Conservation (phyloP, 139 green algal genomes). For the Volvox africanus region DNA sequence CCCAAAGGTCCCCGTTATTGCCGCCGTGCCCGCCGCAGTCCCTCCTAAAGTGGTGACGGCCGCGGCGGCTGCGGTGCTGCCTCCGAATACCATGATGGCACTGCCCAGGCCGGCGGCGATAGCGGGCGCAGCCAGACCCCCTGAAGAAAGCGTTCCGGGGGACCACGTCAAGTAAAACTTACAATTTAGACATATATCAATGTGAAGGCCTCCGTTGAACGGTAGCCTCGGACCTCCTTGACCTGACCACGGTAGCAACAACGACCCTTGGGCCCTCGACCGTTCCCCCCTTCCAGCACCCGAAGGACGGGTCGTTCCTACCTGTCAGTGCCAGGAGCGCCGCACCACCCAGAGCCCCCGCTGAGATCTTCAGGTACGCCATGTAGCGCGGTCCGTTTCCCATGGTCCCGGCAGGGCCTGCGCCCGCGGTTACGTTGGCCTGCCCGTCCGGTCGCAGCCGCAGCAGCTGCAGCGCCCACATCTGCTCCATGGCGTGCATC, state of each 20-base stretch:
- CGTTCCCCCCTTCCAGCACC: no score
- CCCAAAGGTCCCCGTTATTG: constrained; percentile 68
- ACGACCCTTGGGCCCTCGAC: no score
- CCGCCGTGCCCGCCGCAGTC: constrained; percentile 68
- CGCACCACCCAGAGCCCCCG: constrained; percentile 77
- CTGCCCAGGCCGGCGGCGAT: constrained; percentile 82
- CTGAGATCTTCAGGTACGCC: constrained; percentile 75
- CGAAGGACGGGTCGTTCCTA: neutral
- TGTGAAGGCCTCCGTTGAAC: no score
- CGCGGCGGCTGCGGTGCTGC: constrained; percentile 61
- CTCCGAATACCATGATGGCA: constrained; percentile 70
- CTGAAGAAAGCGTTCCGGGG: constrained; percentile 34
- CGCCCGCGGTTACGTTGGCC: neutral
- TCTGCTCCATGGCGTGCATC: constrained; percentile 68
- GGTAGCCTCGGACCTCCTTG: no score
- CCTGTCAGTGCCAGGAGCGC: constrained; percentile 83
- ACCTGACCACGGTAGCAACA: no score
- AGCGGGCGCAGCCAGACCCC: constrained; percentile 85
- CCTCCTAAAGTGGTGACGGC: constrained; percentile 64
- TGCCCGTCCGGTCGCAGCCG: neutral
- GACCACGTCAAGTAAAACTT: neutral
- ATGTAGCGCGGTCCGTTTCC: constrained; percentile 30
- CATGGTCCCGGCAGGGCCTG: neutral
- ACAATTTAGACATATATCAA: neutral
- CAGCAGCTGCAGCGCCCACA: constrained; percentile 63